Evolutionary conservation across 768 basidiomycete species (phyloP), one percentile per base, ranked within the genome.

Genomic region (Xanthoconium purpureum): DNA sequence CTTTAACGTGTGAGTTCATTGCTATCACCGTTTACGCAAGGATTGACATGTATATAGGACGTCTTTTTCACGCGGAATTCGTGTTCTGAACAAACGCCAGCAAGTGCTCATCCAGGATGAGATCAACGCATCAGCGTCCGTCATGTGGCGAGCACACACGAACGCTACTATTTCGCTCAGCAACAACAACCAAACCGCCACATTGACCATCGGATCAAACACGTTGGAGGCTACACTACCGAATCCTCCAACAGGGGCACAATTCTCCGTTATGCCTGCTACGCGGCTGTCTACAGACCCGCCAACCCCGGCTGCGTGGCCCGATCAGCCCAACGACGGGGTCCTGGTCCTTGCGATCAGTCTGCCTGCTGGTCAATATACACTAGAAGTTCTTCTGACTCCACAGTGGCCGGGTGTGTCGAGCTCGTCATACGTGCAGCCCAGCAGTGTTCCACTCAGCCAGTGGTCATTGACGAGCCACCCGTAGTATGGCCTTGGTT

Each of bases 71-170:
- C 94, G 97, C 58, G 97, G 95, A 48, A 76, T 94, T 51, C 89
- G 94, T 46, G 67, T 86, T 56, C 65, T 98, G 61, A 98, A 98
- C 72, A 77, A 75, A 37, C 85, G 97, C 59, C 82, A 80, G 58
- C 97, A 98, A 73, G 86, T 98, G 14, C 83, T 99, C 15, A 69
- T 99, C 45, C 96, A 96, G 71, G 96, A 98, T 73, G 97, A 99
- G 67, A 86, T 98, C 66, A 79, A 73, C 17, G 75, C 85, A 3
- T 71, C 78, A 35, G 76, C 71, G 7, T 63, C 77, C 20, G 70
- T 97, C 45, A 82, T 87, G 75, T 97, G 96, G 96, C 85, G 93
- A 46, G 90, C 91, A 80, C 94, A 98, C 73, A 98, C 96, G 54
- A 98, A 98, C 73, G 95, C 96, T 12, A 92, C 93, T 5, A 62